A percentile compares a stretch with the other conserved stretches of the same genome.
Conservation (phyloP, 2,329 filamentous ascomycete genomes). For the Teratosphaeria epicoccoides region DNA sequence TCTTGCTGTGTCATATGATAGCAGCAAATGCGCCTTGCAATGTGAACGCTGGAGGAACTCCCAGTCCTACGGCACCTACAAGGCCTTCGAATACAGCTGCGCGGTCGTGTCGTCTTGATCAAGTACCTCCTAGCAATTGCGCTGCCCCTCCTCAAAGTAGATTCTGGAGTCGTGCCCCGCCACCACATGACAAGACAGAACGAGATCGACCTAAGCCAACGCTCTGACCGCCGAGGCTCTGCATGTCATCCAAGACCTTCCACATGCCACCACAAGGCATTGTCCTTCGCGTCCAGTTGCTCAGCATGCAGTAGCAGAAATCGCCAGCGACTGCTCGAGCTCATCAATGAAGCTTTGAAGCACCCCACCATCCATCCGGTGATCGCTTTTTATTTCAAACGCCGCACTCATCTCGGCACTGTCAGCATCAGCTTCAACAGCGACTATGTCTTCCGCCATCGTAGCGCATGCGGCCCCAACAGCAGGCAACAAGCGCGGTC, state of each 20-base stretch:
- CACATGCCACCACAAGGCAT: background rate
- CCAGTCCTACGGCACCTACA: too few species aligned
- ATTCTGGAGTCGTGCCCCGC: background rate
- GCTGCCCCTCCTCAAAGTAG: background rate
- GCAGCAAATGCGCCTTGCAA: too few species aligned
- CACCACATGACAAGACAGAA: background rate
- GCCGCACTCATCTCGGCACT: background rate
- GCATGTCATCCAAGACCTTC: background rate
- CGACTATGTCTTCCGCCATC: background rate
- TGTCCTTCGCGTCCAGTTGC: background rate
- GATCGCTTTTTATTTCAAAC: background rate
- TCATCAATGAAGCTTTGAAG: background rate
- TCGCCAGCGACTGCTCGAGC: background rate
- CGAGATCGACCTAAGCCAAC: background rate
- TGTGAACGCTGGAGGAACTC: too few species aligned
- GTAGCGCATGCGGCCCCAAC: background rate
- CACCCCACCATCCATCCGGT: background rate
- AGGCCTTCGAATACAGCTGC: too few species aligned
- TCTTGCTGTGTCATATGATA: too few species aligned
- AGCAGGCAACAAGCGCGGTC: background rate
- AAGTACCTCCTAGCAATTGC: too few species aligned
- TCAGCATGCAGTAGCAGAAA: background rate
- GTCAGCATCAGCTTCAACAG: background rate
- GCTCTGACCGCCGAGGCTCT: background rate
- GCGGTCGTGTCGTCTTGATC: too few species aligned